Conservation (phyloP, 2,329 filamentous ascomycete genomes). For the Septoria linicola region DNA sequence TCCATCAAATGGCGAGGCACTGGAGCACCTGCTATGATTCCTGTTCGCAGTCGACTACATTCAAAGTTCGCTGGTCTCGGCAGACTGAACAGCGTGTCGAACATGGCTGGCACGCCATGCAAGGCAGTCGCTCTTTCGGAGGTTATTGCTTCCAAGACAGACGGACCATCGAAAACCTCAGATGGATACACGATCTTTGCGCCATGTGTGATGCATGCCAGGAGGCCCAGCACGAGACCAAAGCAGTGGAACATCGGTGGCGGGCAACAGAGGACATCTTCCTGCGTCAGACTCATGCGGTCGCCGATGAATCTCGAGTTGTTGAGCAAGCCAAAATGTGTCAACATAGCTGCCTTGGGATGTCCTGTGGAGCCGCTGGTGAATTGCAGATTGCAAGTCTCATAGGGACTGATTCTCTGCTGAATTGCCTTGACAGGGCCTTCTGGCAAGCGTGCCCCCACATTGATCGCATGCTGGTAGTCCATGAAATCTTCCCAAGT, state of each 20-base stretch:
- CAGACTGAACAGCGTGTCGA: conserved; percentile 61
- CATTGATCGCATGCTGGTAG: conserved; percentile 35
- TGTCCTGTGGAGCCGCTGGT: conserved; percentile 72
- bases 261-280: conserved; percentile 74
- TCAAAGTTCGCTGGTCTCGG: conserved; percentile 51
- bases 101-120: conserved; percentile 81
- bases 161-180: conserved; percentile 68
- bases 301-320: conserved; percentile 53
- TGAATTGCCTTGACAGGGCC: conserved; percentile 55
- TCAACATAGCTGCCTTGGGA: conserved; percentile 73
- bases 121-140: conserved; percentile 60
- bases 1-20: conserved; percentile 75
- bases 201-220: conserved; percentile 71
- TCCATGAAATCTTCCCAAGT: conserved; percentile 25
- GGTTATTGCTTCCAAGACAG: conserved; percentile 63
- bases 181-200: conserved; percentile 74
- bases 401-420: conserved; percentile 59
- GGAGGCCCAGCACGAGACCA: conserved; percentile 72
- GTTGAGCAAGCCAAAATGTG: conserved; percentile 41
- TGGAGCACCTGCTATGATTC: conserved; percentile 75
- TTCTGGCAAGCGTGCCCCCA: conserved; percentile 51
- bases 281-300: conserved; percentile 66
- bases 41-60: conserved; percentile 60
- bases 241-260: conserved; percentile 86
- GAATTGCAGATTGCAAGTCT: conserved; percentile 73